Percentiles rank a stretch among this genome's conserved stretches.
Conservation (phyloP, 1,284 basidiomycete genomes). For the Tylopilus sp. region DNA sequence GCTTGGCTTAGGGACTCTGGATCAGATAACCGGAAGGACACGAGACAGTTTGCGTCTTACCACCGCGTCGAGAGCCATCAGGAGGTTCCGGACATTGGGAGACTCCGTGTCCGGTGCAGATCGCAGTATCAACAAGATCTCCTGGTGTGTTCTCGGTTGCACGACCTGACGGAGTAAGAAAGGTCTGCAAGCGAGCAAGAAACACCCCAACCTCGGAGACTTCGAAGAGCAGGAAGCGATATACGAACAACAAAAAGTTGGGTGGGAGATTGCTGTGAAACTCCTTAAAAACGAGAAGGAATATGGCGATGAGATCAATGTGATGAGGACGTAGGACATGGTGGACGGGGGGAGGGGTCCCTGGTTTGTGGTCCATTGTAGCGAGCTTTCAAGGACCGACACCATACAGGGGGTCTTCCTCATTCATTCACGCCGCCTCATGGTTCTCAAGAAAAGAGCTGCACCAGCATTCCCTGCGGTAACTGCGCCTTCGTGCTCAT, state of each 20-base stretch:
- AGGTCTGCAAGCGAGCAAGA: background rate
- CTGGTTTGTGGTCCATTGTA: slow-evolving; percentile 29
- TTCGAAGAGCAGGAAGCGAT: slow-evolving; percentile 60
- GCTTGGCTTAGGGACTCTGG: slow-evolving; percentile 36
- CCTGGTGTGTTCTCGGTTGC: slow-evolving; percentile 39
- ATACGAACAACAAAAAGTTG: slow-evolving; percentile 59
- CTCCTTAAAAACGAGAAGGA: slow-evolving; percentile 58
- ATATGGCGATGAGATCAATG: slow-evolving; percentile 57
- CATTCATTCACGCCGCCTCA: slow-evolving; percentile 14
- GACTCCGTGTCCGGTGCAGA: slow-evolving; percentile 28
- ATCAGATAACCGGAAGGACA: slow-evolving; percentile 14
- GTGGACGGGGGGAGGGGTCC: slow-evolving; percentile 51
- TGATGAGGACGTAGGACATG: slow-evolving; percentile 72
- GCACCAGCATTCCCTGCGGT: slow-evolving; percentile 36
- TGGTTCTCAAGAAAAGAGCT: slow-evolving; percentile 33
- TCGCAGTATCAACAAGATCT: slow-evolving; percentile 34
- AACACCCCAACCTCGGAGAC: slow-evolving; percentile 42
- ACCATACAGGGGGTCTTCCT: slow-evolving; percentile 19
- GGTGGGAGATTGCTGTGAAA: slow-evolving; percentile 49
- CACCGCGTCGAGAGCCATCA: slow-evolving; percentile 39
- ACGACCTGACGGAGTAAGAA: slow-evolving; percentile 33
- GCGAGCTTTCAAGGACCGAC: background rate
- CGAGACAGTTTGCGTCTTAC: slow-evolving; percentile 33
- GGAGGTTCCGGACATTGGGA: slow-evolving; percentile 31
- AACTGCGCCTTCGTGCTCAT: slow-evolving; percentile 6